Evolutionary conservation across 164 flowering plant genomes (phyloP).

Genomic region (Protea cynaroides): DNA sequence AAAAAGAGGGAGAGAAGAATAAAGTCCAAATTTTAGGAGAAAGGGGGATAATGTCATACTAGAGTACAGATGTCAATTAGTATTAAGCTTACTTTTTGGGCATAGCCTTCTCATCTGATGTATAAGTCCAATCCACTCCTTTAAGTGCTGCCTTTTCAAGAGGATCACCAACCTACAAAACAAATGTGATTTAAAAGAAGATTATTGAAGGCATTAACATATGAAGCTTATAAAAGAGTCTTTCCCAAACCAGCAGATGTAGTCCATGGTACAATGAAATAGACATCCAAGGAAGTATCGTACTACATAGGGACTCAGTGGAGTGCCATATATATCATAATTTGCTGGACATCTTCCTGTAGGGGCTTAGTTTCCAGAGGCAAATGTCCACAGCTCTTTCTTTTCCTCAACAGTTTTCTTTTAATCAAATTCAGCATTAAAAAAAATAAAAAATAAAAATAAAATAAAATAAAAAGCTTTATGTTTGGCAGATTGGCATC

Average conservation of each 20-base stretch:
- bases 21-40: not conserved
- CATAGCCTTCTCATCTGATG: slow-evolving; percentile 95
- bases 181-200: not conserved
- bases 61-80: not conserved
- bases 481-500: not conserved
- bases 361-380: too few species aligned
- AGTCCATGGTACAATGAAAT: not conserved
- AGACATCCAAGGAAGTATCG: not conserved
- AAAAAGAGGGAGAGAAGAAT: too few species aligned
- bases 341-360: too few species aligned
- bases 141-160: slow-evolving; percentile 98
- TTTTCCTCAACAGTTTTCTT: too few species aligned
- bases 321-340: too few species aligned
- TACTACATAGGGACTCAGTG: too few species aligned
- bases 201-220: too few species aligned
- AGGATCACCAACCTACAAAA: slow-evolving; percentile 94
- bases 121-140: slow-evolving; percentile 92
- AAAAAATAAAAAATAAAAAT: not conserved
- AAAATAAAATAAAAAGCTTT: not conserved
- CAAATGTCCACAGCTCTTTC: too few species aligned
- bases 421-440: too few species aligned
- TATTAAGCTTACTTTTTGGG: slow-evolving; percentile 68
- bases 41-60: too few species aligned
- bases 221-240: too few species aligned
- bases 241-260: too few species aligned